Base-by-base conservation (phyloP, 164 flowering plant species). In the Kalanchoe fedtschenkoi region DNA sequence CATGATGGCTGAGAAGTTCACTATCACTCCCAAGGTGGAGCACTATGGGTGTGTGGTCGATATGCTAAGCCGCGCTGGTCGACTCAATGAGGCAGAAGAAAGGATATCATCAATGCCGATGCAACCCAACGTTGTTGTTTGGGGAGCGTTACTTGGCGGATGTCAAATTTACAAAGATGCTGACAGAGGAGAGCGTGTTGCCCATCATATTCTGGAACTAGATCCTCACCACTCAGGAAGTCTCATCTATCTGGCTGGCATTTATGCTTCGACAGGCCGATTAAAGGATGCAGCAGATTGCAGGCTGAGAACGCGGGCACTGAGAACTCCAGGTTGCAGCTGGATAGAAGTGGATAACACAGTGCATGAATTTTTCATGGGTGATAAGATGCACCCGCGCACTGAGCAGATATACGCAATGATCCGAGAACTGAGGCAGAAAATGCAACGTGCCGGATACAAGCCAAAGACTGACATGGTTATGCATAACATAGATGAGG, bases 181-280 rank as follows among this genome's bases (percentile, higher is more conserved):
- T 55, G 63, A 34, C 17, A 60, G 77, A 58, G 81, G 81, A 35
- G 65, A 65, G 7, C 69, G 70, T 43, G 79, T 69, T 37, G 79
- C 69, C 8, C 63, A 63, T 28, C 71, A 11, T 35, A 77, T 77
- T 32, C 81, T 77, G 17, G 63, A 72, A 62, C 56, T 77, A 37
- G 75, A 75, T 44, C 65, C 78, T 15, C 75, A 69, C 5, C 81
- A 77, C 63, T 72, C 78, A 13, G 81, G 81, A 30, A 69, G 77
- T 43, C 71, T 72, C 58, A 69, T 77, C 53, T 78, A 75, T 71
- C 77, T 78, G 1, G 77, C 79, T 37, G 73, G 68, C 55, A 58
- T 71, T 34, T 78, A 73, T 64, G 68, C 75, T 65, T 67, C 70
- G 32, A 64, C 42, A 60, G 79, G 81, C 34, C 68, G 71, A 39